phyloP scores from a whole-genome alignment of 495 filamentous ascomycete species.

The Daldinia bambusicola region DNA sequence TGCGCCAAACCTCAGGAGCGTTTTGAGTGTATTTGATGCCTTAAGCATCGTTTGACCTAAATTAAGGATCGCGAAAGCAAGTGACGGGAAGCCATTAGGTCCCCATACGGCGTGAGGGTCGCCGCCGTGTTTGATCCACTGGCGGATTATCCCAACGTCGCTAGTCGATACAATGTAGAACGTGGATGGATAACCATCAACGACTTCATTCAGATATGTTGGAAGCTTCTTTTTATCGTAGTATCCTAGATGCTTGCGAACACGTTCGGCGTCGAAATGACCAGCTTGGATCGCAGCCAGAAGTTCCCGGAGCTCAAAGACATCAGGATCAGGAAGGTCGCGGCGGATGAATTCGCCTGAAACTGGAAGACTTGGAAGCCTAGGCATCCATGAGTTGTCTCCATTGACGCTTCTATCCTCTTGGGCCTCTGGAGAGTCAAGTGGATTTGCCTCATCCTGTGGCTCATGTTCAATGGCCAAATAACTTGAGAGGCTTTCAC shows the following conservation, averaged over 20 bases:
- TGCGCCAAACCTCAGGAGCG: background rate
- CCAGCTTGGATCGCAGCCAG: background rate
- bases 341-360: background rate
- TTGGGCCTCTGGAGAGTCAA: background rate
- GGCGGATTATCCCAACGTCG: background rate
- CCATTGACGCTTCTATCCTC: background rate
- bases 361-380: background rate
- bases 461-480: background rate
- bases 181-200: background rate
- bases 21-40: background rate
- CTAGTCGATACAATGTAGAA: background rate
- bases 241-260: background rate
- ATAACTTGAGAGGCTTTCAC: background rate
- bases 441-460: background rate
- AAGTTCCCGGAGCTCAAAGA: background rate
- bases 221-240: background rate
- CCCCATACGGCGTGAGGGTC: background rate
- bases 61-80: background rate
- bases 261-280: background rate
- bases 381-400: background rate
- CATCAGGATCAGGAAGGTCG: background rate
- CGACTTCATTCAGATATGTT: background rate
- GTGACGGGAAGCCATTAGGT: background rate
- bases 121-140: constrained; percentile 1
- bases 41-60: background rate